Evolutionary conservation across 345 rosid species (phyloP).

Genomic region (Hibiscus mutabilis): DNA sequence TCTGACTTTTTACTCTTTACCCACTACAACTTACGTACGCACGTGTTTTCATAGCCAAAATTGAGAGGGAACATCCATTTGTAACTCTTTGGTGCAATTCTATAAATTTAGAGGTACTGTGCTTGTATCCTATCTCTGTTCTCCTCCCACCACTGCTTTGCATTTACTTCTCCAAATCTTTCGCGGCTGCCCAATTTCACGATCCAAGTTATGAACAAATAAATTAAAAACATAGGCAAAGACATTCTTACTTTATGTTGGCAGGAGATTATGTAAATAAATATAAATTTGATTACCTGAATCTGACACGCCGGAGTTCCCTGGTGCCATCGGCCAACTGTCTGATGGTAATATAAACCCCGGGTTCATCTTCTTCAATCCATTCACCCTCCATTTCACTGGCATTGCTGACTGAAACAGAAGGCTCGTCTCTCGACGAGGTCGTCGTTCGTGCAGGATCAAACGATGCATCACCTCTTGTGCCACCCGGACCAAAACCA

Average conservation of each 20-base stretch:
- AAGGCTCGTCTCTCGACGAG: slow-evolving; percentile 84
- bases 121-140: slow-evolving; percentile 95
- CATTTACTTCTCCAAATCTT: slow-evolving; percentile 79
- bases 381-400: slow-evolving; percentile 89
- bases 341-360: slow-evolving; percentile 88
- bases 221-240: too few species aligned
- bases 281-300: slow-evolving; percentile 54
- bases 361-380: slow-evolving; percentile 90
- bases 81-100: background rate
- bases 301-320: slow-evolving; percentile 96
- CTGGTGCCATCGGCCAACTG: slow-evolving; percentile 78
- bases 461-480: slow-evolving; percentile 39
- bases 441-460: slow-evolving; percentile 79
- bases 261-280: too few species aligned
- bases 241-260: background rate
- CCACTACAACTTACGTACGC: background rate
- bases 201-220: background rate
- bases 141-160: slow-evolving; percentile 98
- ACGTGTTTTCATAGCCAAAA: slow-evolving; percentile 6
- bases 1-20: background rate
- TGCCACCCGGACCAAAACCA: slow-evolving; percentile 38
- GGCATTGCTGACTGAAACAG: slow-evolving; percentile 76
- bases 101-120: slow-evolving; percentile 56
- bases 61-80: slow-evolving; percentile 15
- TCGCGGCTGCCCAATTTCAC: slow-evolving; percentile 61